Evolutionary conservation across 1,139 yeast species (phyloP).

Genomic region (Candida tetrigidarum): DNA sequence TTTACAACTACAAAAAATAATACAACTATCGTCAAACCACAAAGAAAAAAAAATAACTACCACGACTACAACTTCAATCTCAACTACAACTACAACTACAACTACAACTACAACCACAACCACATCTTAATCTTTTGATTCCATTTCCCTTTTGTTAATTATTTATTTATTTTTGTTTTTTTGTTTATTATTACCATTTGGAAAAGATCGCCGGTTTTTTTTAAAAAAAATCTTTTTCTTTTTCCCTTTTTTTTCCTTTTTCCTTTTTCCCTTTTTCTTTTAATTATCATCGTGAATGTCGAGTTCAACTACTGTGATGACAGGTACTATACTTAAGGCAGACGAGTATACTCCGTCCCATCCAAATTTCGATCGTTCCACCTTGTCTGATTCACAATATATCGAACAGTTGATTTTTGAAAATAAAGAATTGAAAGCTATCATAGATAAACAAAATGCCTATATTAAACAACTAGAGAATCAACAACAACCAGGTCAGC

Average conservation of each 20-base stretch:
- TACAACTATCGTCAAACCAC: neutral
- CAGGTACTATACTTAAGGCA: neutral
- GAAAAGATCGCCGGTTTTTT: too few species aligned
- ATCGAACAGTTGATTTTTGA: constrained; percentile 43
- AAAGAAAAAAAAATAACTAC: neutral
- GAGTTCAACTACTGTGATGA: neutral
- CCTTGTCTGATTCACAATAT: constrained; percentile 33
- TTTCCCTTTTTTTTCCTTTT: neutral
- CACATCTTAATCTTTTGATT: too few species aligned
- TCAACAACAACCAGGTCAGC: too few species aligned
- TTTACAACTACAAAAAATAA: neutral
- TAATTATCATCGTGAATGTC: too few species aligned
- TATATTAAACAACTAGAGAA: constrained; percentile 7
- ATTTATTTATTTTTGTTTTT: neutral
- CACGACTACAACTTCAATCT: too few species aligned
- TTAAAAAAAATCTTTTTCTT: too few species aligned
- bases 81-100: neutral
- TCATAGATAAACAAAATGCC: constrained; percentile 11
- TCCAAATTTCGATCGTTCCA: constrained; percentile 38
- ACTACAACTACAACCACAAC: too few species aligned
- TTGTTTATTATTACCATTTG: neutral
- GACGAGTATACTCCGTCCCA: constrained; percentile 38
- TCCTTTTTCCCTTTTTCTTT: neutral
- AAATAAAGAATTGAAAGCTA: constrained; percentile 33
- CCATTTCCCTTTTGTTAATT: too few species aligned